These are phyloP conservation scores for Cyclocybe cylindracea DNA, from an alignment of 768 basidiomycete species.

Conservation along the genomic window DNA sequence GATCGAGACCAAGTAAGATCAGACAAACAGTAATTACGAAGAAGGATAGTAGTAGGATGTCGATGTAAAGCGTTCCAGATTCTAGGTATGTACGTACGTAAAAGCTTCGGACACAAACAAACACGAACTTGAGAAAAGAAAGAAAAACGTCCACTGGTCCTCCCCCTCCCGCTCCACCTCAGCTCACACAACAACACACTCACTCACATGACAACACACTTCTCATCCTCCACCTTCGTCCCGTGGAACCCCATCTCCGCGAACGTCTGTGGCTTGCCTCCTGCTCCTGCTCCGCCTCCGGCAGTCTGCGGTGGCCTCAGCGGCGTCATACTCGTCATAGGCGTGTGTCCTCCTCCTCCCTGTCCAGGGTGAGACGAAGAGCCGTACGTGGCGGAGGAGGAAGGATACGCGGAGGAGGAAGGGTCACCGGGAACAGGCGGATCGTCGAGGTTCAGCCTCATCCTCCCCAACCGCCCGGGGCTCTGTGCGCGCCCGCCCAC, in stretches of 20 bases:
- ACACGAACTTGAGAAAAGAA: no score
- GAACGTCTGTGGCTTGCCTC: constrained; percentile 69
- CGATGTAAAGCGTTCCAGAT: no score
- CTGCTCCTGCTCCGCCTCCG: constrained; percentile 2
- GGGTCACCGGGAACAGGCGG: background rate
- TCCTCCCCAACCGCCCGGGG: constrained; percentile 14
- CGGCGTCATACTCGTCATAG: background rate
- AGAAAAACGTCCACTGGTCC: no score
- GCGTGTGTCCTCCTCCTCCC: background rate
- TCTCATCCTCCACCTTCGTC: constrained; percentile 75
- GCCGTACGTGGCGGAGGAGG: background rate
- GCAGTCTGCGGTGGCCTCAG: constrained; percentile 19
- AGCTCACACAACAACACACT: background rate
- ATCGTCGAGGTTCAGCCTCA: constrained; percentile 20
- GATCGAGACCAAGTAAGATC: no score
- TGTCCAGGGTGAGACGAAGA: background rate
- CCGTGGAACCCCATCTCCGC: constrained; percentile 92
- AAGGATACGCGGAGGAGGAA: background rate
- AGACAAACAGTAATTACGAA: no score
- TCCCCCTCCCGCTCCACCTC: no score
- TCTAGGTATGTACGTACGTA: no score
- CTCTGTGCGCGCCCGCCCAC: constrained; percentile 8
- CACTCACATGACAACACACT: constrained; percentile 83
- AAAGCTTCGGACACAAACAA: no score
- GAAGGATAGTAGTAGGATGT: no score